A percentile compares a stretch with the other conserved stretches of the same genome.
These are phyloP conservation scores for Crithidia fasciculata DNA, from an alignment of 208 protist genomes.

Conservation along the genomic window DNA sequence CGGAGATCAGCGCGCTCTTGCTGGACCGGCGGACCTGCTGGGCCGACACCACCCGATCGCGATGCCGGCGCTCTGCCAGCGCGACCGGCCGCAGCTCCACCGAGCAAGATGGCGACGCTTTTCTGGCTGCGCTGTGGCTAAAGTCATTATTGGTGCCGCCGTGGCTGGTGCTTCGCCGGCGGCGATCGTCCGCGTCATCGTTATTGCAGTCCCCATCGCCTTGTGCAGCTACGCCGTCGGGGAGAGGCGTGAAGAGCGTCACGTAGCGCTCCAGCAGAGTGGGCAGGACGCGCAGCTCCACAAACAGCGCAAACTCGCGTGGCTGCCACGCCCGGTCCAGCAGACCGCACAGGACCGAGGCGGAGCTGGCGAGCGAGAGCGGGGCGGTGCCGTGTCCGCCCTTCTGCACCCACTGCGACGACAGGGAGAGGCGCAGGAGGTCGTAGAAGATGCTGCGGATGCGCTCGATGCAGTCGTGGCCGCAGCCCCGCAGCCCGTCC, in stretches of 20 bases:
- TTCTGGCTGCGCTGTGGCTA: neutral
- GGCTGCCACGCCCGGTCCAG: slow-evolving; percentile 68
- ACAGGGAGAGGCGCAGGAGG: slow-evolving; percentile 17
- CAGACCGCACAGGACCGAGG: slow-evolving; percentile 59
- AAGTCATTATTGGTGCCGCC: neutral
- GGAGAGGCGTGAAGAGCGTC: slow-evolving; percentile 50
- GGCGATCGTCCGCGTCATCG: neutral
- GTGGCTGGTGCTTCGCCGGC: neutral
- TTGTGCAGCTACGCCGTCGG: no score
- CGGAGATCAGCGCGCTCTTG: slow-evolving; percentile 21
- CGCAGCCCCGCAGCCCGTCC: slow-evolving; percentile 29
- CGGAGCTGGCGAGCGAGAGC: slow-evolving; percentile 22
- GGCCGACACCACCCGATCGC: slow-evolving; percentile 25
- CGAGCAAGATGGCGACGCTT: neutral
- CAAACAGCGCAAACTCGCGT: slow-evolving; percentile 64
- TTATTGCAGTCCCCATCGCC: no score
- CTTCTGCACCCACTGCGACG: neutral
- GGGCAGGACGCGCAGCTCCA: slow-evolving; percentile 42
- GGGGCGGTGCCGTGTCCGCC: neutral
- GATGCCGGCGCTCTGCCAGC: slow-evolving; percentile 26
- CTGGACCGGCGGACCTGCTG: slow-evolving; percentile 35
- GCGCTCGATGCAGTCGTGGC: slow-evolving; percentile 2
- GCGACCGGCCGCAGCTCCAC: slow-evolving; percentile 31
- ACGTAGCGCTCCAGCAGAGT: slow-evolving; percentile 59
- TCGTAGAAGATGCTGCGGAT: slow-evolving; percentile 27